Conservation (phyloP, 1,139 yeast species). For the Candida sp. region DNA sequence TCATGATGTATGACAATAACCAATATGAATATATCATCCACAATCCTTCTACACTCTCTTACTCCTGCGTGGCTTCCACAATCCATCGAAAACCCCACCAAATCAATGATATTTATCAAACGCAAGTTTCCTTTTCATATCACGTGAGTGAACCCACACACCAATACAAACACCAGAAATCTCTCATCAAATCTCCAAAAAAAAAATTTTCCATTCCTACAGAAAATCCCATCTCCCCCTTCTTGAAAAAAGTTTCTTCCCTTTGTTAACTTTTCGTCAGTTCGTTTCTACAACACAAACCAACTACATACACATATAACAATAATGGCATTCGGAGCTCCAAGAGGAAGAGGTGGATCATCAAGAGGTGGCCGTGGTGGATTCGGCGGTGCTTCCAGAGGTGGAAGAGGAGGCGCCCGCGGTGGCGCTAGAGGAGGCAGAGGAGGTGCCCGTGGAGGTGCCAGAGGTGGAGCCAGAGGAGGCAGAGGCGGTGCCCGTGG, state of each 20-base stretch:
- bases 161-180: neutral
- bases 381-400: slow-evolving; percentile 48
- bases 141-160: neutral
- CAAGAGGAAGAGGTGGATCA: slow-evolving; percentile 20
- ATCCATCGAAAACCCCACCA: neutral
- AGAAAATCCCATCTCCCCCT: slow-evolving; percentile 1
- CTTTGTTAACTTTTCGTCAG: neutral
- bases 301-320: neutral
- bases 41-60: too few species aligned
- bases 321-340: slow-evolving; percentile 26
- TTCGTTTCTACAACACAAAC: neutral
- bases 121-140: neutral
- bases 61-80: neutral
- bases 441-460: slow-evolving; percentile 48
- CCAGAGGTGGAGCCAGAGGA: slow-evolving; percentile 45
- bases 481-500: slow-evolving; percentile 66
- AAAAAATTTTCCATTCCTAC: neutral
- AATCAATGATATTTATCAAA: neutral
- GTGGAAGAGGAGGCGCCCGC: slow-evolving; percentile 55
- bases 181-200: neutral
- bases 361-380: slow-evolving; percentile 37
- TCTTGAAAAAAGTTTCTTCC: neutral
- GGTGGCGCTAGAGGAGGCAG: slow-evolving; percentile 36
- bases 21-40: too few species aligned
- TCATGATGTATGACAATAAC: too few species aligned